phyloP scores from a whole-genome alignment of 768 basidiomycete species.

The Lactarius vividus region DNA sequence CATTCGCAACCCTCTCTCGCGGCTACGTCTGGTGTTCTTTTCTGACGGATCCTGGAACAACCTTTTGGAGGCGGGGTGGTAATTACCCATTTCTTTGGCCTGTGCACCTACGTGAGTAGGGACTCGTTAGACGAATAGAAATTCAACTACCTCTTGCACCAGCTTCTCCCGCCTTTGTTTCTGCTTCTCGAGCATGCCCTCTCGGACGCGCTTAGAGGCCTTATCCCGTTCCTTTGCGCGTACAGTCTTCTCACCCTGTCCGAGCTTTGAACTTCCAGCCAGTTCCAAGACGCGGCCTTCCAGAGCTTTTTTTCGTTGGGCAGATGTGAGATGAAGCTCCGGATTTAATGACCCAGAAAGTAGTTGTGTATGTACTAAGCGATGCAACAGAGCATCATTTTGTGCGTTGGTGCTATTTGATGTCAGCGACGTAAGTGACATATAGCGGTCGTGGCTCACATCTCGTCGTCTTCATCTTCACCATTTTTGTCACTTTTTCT shows the following conservation, averaged over 20 bases:
- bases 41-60: slow-evolving; percentile 47
- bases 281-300: slow-evolving; percentile 77
- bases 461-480: slow-evolving; percentile 54
- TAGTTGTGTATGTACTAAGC: slow-evolving; percentile 74
- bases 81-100: slow-evolving; percentile 85
- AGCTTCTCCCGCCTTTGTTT: slow-evolving; percentile 50
- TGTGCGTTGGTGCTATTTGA: slow-evolving; percentile 63
- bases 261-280: slow-evolving; percentile 63
- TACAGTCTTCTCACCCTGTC: slow-evolving; percentile 66
- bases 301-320: slow-evolving; percentile 69
- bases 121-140: not conserved
- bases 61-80: slow-evolving; percentile 75
- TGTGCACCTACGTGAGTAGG: slow-evolving; percentile 33
- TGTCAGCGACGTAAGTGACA: not conserved
- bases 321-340: slow-evolving; percentile 59
- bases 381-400: slow-evolving; percentile 77
- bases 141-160: slow-evolving; percentile 61
- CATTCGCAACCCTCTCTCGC: slow-evolving; percentile 69
- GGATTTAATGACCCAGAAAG: slow-evolving; percentile 69
- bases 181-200: slow-evolving; percentile 64
- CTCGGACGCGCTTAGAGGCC: slow-evolving; percentile 68
- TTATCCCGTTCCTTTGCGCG: slow-evolving; percentile 63
- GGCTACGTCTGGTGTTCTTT: slow-evolving; percentile 39
- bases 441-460: slow-evolving; percentile 36
- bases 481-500: slow-evolving; percentile 32